Evolutionary conservation across 805 yeast species (phyloP), one percentile per base, ranked within the genome.

Genomic region (Zygoascus biomembranicola): DNA sequence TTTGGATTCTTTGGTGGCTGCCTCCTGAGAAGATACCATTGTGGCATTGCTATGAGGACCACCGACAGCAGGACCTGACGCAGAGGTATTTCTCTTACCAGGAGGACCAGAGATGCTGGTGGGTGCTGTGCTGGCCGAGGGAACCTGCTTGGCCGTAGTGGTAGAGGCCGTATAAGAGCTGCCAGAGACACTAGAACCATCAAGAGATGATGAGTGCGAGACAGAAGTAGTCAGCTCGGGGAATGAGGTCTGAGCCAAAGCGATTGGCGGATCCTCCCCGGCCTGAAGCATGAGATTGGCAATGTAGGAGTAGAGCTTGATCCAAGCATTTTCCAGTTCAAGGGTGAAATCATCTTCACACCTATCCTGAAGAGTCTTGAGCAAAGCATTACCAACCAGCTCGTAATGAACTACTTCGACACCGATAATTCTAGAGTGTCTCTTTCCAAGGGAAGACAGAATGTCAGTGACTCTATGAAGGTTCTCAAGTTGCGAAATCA

Each of bases 391-490:
- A 18, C 67, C 67, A 19, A 64, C 63, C 43, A 60, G 52, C 49
- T 63, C 67, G 52, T 59, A 64, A 52, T 64, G 66, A 23, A 50
- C 57, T 28, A 58, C 59, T 19, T 84, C 89, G 42, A 86, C 84
- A 14, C 87, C 88, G 56, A 87, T 70, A 50, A 87, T 82, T 59
- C 95, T 71, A 1, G 88, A 72, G 66, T 88, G 95, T 50, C 87
- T 72, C 63, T 85, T 85, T 1, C 90, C 95, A 59, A 87, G 68
- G 47, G 78, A 77, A 45, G 71, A 71, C 49, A 88, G 69, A 53
- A 82, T 82, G 26, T 76, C 84, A 61, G 84, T 83, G 59, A 87
- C 69, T 6, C 69, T 66, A 2, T 75, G 63, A 51, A 87, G 71
- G 58, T 82, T 75, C 52, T 85, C 90, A 51, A 87, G 70, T 59